These are phyloP conservation scores for Candida xiaguanensis DNA, from an alignment of 805 yeast species.

Conservation along the genomic window DNA sequence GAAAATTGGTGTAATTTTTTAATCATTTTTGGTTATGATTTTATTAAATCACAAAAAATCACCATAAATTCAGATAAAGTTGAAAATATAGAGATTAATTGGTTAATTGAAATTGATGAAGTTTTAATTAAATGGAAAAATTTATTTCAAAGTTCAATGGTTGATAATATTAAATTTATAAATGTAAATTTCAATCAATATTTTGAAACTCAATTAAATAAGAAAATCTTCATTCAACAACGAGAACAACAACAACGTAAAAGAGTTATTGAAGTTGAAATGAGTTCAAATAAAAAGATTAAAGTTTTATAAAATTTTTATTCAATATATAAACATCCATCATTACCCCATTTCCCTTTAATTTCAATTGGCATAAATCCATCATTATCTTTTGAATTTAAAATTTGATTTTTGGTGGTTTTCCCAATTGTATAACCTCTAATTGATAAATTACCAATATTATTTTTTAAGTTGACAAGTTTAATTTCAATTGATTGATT, in stretches of 20 bases:
- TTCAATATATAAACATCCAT: slow-evolving; percentile 63
- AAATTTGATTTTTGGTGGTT: slow-evolving; percentile 18
- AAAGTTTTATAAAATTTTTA: slow-evolving; percentile 1
- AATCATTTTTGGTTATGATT: slow-evolving; percentile 41
- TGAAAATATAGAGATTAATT: slow-evolving; percentile 9
- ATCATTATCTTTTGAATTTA: slow-evolving; percentile 15
- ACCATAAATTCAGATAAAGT: slow-evolving; percentile 17
- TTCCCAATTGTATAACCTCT: slow-evolving; percentile 70
- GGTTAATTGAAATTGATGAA: slow-evolving; percentile 23
- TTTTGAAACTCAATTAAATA: slow-evolving; percentile 27
- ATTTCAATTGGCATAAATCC: slow-evolving; percentile 46
- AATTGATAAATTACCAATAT: slow-evolving; percentile 49
- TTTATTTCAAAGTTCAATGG: slow-evolving; percentile 22
- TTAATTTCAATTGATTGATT: slow-evolving; percentile 61
- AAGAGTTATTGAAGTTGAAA: neutral
- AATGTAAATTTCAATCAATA: slow-evolving; percentile 25
- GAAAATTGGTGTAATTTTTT: slow-evolving; percentile 45
- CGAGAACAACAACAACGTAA: neutral
- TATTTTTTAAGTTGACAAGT: slow-evolving; percentile 33
- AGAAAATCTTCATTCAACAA: slow-evolving; percentile 23
- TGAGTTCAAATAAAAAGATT: slow-evolving; percentile 4
- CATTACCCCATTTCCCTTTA: slow-evolving; percentile 60
- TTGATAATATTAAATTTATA: slow-evolving; percentile 19
- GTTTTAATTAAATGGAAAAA: slow-evolving; percentile 27
- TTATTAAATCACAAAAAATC: slow-evolving; percentile 33